These are phyloP conservation scores for Maudiozyma serrabonitensis DNA, from an alignment of 805 yeast species.

Conservation along the genomic window DNA sequence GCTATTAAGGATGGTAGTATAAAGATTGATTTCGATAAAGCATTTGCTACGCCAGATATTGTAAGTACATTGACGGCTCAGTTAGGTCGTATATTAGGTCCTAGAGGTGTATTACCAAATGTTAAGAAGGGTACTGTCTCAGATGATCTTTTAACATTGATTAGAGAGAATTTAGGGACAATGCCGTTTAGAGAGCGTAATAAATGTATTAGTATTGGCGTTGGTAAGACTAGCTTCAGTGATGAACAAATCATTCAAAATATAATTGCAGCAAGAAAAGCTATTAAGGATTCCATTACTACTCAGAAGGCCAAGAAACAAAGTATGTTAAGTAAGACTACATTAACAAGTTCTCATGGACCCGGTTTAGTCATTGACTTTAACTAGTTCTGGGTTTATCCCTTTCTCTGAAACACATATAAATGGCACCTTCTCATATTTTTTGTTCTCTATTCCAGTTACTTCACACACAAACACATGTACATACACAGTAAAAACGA, in stretches of 20 bases:
- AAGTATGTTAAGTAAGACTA: slow-evolving; percentile 59
- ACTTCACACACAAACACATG: neutral
- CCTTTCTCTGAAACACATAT: neutral
- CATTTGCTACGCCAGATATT: slow-evolving; percentile 80
- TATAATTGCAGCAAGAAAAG: slow-evolving; percentile 54
- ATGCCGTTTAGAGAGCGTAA: slow-evolving; percentile 71
- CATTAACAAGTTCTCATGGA: slow-evolving; percentile 61
- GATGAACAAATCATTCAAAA: slow-evolving; percentile 70
- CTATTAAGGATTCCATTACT: slow-evolving; percentile 44
- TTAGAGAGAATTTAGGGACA: slow-evolving; percentile 52
- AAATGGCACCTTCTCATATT: too few relatives aligned
- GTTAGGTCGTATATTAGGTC: slow-evolving; percentile 78
- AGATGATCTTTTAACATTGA: slow-evolving; percentile 46
- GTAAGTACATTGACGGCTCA: slow-evolving; percentile 46
- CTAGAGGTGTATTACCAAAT: slow-evolving; percentile 80
- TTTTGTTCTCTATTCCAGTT: too few relatives aligned
- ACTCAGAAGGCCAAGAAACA: slow-evolving; percentile 59
- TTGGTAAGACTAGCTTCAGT: slow-evolving; percentile 68
- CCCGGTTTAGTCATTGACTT: slow-evolving; percentile 67
- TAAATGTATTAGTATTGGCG: slow-evolving; percentile 46
- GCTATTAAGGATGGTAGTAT: slow-evolving; percentile 43
- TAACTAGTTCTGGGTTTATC: slow-evolving; percentile 9
- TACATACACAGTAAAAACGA: neutral
- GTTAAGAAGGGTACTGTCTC: slow-evolving; percentile 80
- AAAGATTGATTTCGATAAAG: slow-evolving; percentile 54